These are phyloP conservation scores for Aurinia saxatilis DNA, from an alignment of 345 rosid genomes.

Conservation along the genomic window DNA sequence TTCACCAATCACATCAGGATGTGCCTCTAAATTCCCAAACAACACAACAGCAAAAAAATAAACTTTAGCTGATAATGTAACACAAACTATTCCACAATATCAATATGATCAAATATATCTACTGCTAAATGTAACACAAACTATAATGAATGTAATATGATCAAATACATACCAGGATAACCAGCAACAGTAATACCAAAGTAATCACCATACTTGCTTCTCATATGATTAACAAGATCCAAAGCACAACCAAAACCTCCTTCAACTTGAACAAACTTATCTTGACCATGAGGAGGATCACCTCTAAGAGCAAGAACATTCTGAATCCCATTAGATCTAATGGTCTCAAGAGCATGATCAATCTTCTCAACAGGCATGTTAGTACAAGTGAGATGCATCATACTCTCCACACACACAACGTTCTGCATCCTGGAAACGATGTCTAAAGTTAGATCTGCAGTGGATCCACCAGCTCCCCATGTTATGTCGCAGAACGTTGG, in stretches of 20 bases:
- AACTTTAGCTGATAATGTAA: neutral
- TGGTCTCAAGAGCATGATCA: slow-evolving; percentile 73
- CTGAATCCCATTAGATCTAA: slow-evolving; percentile 91
- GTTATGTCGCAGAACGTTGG: slow-evolving; percentile 97
- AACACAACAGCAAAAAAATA: too few species aligned
- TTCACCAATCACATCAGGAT: slow-evolving; percentile 76
- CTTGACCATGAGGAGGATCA: slow-evolving; percentile 98
- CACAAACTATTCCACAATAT: too few species aligned
- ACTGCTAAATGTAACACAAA: too few species aligned
- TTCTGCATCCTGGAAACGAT: slow-evolving; percentile 98
- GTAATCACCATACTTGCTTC: slow-evolving; percentile 68
- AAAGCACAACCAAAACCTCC: slow-evolving; percentile 97
- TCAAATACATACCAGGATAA: slow-evolving; percentile 97
- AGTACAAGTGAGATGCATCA: slow-evolving; percentile 99
- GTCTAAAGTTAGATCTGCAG: slow-evolving; percentile 91
- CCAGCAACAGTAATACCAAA: slow-evolving; percentile 99
- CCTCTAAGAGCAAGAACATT: slow-evolving; percentile 99
- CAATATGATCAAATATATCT: too few species aligned
- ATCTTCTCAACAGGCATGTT: slow-evolving; percentile 96
- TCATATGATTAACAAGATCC: slow-evolving; percentile 83
- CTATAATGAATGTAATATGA: too few species aligned
- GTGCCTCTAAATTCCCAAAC: slow-evolving; percentile 53
- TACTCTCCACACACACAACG: slow-evolving; percentile 83
- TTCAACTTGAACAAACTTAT: slow-evolving; percentile 85
- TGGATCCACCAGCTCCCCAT: slow-evolving; percentile 99